Base-by-base conservation (phyloP, 2,329 filamentous ascomycete genomes). In the Cladosporium sp. region DNA sequence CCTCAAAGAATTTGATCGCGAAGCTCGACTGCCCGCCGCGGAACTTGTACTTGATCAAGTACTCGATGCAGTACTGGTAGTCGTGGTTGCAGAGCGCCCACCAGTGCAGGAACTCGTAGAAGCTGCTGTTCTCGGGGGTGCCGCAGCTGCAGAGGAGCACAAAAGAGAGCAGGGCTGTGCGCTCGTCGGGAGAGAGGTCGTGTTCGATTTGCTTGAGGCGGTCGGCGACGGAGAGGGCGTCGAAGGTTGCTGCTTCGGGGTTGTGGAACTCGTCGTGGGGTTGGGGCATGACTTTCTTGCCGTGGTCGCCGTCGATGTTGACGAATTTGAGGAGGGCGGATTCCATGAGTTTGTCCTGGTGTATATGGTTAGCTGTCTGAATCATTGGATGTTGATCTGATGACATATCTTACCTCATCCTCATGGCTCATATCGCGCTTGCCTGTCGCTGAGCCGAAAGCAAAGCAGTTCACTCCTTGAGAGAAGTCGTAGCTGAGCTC, bases 261-360 rank as follows among this genome's bases (percentile, higher is more conserved):
- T 46, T 36, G 34, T 43, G 36, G 13, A 58, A 28, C 23, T 26
- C 28, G 23, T 26, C 16, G 34, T 58, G 36, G 1, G 56, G 56
- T 14, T 30, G 34, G 11, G 56, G 56, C 16, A 26, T 30, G 28
- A 58, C 28, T 39, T 25, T 43, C 16, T 30, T 25, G 36, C 56
- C 56, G 34, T 58, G 23, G 23, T 58, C 36, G 34, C 56, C 56
- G 56, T 58, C 56, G 56, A 58, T 58, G 56, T 58, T 58, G 56
- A 58, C 36, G 10, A 58, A 58, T 26, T 30, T 43, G 23, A 51
- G 48, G 26, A 51, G 48, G 23, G 48, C 48, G 48, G 48, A 28
- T 28, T 51, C 48, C 48, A 51, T 51, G 48, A 51, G 48, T 51
- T 51, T 51, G 48, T 51, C 48, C 48, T 51, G 13, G 23, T 25